Conservation (phyloP, 2,329 filamentous ascomycete genomes). For the Aspergillus udagawae region DNA sequence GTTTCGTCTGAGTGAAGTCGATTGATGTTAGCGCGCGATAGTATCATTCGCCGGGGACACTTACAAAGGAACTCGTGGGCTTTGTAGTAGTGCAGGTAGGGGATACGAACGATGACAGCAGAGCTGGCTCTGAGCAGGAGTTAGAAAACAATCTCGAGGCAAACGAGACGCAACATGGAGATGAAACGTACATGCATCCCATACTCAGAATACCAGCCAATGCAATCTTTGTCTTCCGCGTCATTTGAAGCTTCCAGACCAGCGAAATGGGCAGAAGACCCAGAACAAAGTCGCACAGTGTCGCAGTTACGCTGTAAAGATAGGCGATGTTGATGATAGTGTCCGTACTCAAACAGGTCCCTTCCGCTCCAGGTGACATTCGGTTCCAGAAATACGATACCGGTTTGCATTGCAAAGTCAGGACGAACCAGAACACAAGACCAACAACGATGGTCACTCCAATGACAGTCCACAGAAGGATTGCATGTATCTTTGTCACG, state of each 20-base stretch:
- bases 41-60: constrained; percentile 4
- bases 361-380: constrained; percentile 16
- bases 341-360: constrained; percentile 40
- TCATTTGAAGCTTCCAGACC: constrained; percentile 55
- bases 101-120: constrained; percentile 35
- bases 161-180: constrained; percentile 7
- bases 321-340: constrained; percentile 52
- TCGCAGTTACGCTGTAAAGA: constrained; percentile 48
- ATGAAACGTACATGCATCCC: constrained; percentile 47
- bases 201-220: constrained; percentile 53
- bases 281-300: constrained; percentile 50
- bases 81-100: constrained; percentile 32
- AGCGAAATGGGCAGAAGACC: constrained; percentile 53
- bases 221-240: constrained; percentile 47
- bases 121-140: constrained; percentile 28
- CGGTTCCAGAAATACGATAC: constrained; percentile 50
- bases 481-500: constrained; percentile 41
- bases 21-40: background rate
- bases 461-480: constrained; percentile 47
- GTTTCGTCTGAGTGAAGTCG: constrained; percentile 24
- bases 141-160: constrained; percentile 17
- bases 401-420: constrained; percentile 53
- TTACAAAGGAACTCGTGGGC: constrained; percentile 32
- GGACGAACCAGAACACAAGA: constrained; percentile 48
- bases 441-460: constrained; percentile 44